A percentile compares a stretch with the other conserved stretches of the same genome.
Conservation (phyloP, 768 basidiomycete species). For the Paxillus ammoniavirescens region DNA sequence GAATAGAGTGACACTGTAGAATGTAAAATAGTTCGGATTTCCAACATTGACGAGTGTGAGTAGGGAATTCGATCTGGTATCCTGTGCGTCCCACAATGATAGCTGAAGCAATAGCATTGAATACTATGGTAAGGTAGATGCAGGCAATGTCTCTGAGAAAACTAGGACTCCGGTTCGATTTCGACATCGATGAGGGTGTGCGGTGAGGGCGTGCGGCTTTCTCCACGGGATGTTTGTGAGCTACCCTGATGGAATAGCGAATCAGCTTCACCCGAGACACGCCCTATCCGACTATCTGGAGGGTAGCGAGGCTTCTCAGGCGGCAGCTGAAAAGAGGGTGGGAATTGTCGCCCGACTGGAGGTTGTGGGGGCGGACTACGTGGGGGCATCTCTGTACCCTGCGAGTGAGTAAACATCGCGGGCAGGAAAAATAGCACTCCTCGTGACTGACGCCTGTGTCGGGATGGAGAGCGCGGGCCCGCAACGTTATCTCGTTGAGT, state of each 20-base stretch:
- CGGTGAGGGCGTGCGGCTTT: conserved; percentile 26
- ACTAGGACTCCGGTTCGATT: conserved; percentile 20
- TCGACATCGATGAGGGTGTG: conserved; percentile 31
- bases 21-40: background rate
- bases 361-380: conserved; percentile 33
- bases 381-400: conserved; percentile 27
- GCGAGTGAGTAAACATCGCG: conserved; percentile 63
- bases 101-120: conserved; percentile 34
- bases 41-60: background rate
- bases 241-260: conserved; percentile 24
- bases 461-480: conserved; percentile 46
- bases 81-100: conserved; percentile 19
- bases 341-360: conserved; percentile 2
- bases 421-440: conserved; percentile 82
- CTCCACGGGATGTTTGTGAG: conserved; percentile 29
- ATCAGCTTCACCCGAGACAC: conserved; percentile 19
- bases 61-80: conserved; percentile 1
- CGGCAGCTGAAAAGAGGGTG: conserved; percentile 20
- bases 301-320: conserved; percentile 47
- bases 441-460: conserved; percentile 47
- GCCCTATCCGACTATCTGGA: conserved; percentile 35
- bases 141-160: conserved; percentile 7
- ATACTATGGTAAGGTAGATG: conserved; percentile 24
- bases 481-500: conserved; percentile 36
- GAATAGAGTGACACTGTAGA: background rate